Evolutionary conservation across 805 yeast species (phyloP), one percentile per base, ranked within the genome.

Genomic region (Monosporozyma aquatica): DNA sequence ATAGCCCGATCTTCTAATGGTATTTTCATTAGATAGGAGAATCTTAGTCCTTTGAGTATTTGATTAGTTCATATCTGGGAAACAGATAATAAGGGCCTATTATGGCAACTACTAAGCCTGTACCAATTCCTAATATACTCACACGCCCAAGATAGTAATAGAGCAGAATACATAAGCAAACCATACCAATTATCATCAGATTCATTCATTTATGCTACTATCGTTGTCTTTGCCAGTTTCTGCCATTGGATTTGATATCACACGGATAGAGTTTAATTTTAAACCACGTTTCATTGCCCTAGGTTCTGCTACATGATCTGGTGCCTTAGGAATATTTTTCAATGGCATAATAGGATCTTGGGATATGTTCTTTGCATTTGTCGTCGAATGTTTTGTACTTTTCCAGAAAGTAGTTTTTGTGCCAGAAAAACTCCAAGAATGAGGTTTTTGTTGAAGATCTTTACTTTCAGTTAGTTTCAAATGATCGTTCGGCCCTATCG

Each of bases 221-320:
- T n/a, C n/a, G n/a, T n/a, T n/a, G n/a, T 38, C 22, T 22, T 29
- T 34, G 22, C 11, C 18, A 22, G 27, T 18, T 11, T 34, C 38
- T 27, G 28, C 10, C 9, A 28, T 30, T 8, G 46, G 44, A 18
- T 37, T 43, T 6, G 51, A 44, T 21, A 47, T 42, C 14, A 42
- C 32, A 24, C 48, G 27, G 1, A 48, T 27, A 5, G 52, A 48
- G 37, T 54, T 53, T 17, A 56, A 37, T 11, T 55, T 50, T 11
- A 56, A 36, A 9, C 61, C 61, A 34, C 45, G 50, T 41, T 51
- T 52, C 14, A 52, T 33, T 5, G 47, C 40, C 9, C 44, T 40
- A 23, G 49, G 28, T 7, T 28, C 38, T 22, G 47, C 25, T 4
- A 49, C 55, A 20, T 46, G 48, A 8, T 20, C 22, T 4, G 52